Evolutionary conservation across 2,329 filamentous ascomycete species (phyloP), one percentile per base, ranked within the genome.

Genomic region (Ceratocystis albifundus): DNA sequence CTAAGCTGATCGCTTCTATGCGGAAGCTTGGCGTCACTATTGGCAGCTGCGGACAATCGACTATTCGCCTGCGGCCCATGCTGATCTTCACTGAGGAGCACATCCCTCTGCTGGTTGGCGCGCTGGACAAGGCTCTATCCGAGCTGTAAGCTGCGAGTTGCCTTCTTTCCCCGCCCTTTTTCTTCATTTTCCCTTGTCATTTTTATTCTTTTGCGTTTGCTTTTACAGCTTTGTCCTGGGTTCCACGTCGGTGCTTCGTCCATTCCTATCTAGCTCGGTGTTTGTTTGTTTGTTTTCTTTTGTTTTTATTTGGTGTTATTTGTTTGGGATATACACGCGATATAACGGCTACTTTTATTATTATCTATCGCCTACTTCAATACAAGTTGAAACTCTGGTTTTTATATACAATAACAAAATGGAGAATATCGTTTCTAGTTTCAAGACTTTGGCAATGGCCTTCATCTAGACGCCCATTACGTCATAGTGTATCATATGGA

Each of bases 41-140:
- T 73, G 89, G 89, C 69, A 88, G 88, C n/a, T 85, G 82, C 71
- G 89, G 89, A 36, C 81, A 81, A 73, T 77, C 75, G 69, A 88
- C 89, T 15, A 85, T 93, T 22, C 77, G 89, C 68, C 76, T 93
- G 74, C 80, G 89, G 70, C 89, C 89, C 8, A 93, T 93, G 89
- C 77, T 93, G 71, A 84, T 92, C 72, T 92, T 93, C 79, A 85
- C 88, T 79, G 82, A 85, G 76, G 79, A 84, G 73, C 88, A 90
- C 76, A 84, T 67, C 57, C 66, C 66, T 7, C 53, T 65, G 30
- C 48, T 67, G 63, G 41, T 65, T 25, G 46, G 45, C 4, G 63
- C 66, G 17, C 36, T 67, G n/a, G 66, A 67, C 36, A 62, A 67
- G 63, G 63, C 66, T 32, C 59, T 67, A 64, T 63, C 66, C 17